phyloP scores from a whole-genome alignment of 2,329 filamentous ascomycete genomes.

The Diaporthe nobilis region DNA sequence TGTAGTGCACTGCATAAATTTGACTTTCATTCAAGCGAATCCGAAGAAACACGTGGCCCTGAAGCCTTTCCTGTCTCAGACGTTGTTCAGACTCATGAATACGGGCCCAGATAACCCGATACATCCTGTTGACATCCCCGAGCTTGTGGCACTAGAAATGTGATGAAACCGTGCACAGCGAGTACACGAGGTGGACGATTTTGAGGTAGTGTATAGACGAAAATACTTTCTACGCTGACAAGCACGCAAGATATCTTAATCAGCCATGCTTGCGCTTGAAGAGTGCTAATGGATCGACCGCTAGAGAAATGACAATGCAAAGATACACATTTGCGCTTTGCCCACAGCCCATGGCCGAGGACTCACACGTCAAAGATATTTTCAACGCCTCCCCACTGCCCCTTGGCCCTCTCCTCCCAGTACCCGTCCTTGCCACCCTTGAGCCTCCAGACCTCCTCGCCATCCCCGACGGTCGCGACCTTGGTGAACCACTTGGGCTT shows the following conservation, averaged over 20 bases:
- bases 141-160: too few relatives aligned
- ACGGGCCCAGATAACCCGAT: too few relatives aligned
- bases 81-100: too few relatives aligned
- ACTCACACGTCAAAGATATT: constrained; percentile 60
- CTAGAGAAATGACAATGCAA: neutral
- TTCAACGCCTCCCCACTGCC: constrained; percentile 73
- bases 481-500: constrained; percentile 87
- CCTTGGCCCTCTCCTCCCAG: constrained; percentile 86
- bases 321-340: neutral
- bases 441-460: constrained; percentile 81
- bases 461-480: constrained; percentile 67
- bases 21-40: neutral
- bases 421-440: constrained; percentile 89
- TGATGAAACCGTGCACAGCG: too few relatives aligned
- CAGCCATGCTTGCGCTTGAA: neutral
- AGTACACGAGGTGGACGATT: too few relatives aligned
- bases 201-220: neutral
- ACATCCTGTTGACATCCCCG: too few relatives aligned
- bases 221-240: neutral
- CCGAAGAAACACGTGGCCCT: too few relatives aligned
- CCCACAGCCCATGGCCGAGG: neutral
- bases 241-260: neutral
- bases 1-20: neutral
- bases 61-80: too few relatives aligned
- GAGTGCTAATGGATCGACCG: neutral